Conservation (phyloP, 2,329 filamentous ascomycete genomes). For the Verticillium dahliae region DNA sequence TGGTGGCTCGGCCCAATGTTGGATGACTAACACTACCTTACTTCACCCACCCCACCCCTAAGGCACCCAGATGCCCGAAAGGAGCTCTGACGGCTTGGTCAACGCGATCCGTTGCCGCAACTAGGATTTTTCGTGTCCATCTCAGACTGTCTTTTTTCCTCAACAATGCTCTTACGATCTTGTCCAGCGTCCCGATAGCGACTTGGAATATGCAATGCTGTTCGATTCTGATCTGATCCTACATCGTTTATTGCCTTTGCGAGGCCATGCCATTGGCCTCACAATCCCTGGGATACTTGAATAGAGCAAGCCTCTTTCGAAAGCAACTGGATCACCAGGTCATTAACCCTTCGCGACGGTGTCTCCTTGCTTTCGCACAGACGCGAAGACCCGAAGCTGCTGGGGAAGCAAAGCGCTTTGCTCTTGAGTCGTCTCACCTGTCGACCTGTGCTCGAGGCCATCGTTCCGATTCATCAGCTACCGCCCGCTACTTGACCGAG, state of each 20-base stretch:
- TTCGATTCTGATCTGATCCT: not conserved
- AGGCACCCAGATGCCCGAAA: not conserved
- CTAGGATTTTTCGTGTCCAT: not conserved
- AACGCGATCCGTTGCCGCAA: not conserved
- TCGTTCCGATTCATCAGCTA: not conserved
- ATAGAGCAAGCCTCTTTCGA: constrained; percentile 13
- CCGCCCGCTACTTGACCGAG: not conserved
- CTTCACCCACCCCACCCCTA: not conserved
- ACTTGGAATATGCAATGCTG: not conserved
- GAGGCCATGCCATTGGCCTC: constrained; percentile 13
- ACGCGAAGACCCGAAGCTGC: not conserved
- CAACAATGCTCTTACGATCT: not conserved
- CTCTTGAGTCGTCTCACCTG: not conserved
- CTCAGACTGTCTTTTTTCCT: not conserved
- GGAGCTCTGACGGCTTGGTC: not conserved
- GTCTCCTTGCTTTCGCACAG: not conserved
- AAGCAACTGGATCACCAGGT: constrained; percentile 6
- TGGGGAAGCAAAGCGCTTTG: not conserved
- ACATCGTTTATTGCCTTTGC: not conserved
- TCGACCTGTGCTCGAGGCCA: not conserved
- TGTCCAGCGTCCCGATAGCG: not conserved
- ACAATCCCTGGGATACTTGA: constrained; percentile 14
- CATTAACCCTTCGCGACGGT: not conserved
- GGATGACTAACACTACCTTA: not conserved
- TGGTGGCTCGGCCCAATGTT: not conserved